Evolutionary conservation across 2,329 filamentous ascomycete species (phyloP).

Genomic region (Lecanicillium sp.): DNA sequence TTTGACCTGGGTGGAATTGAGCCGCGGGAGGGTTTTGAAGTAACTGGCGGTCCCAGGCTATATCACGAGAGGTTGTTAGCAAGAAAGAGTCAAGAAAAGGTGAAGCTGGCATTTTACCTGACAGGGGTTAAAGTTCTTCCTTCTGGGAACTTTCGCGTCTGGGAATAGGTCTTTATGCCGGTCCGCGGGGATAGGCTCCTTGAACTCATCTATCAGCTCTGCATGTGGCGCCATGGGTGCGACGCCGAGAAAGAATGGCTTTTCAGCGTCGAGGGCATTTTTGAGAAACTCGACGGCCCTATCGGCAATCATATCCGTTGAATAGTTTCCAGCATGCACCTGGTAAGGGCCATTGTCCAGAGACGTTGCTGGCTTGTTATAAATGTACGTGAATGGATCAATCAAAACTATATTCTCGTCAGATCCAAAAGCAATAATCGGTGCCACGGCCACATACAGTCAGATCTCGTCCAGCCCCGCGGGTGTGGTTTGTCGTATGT

Average conservation of each 20-base stretch:
- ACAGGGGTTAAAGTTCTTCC: constrained; percentile 56
- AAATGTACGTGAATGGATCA: constrained; percentile 61
- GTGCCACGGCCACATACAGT: no score
- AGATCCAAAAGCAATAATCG: no score
- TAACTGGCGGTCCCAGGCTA: constrained; percentile 33
- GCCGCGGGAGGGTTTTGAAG: constrained; percentile 29
- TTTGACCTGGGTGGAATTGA: constrained; percentile 21
- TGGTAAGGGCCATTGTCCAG: constrained; percentile 34
- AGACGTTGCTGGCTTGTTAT: constrained; percentile 53
- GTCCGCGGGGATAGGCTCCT: constrained; percentile 31
- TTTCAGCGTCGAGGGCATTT: constrained; percentile 35
- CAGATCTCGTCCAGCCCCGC: constrained; percentile 48
- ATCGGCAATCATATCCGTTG: constrained; percentile 41
- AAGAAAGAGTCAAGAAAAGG: neutral
- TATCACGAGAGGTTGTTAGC: neutral
- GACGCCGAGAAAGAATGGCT: constrained; percentile 49
- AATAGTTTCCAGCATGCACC: constrained; percentile 44
- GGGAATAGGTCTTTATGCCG: constrained; percentile 55
- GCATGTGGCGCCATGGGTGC: constrained; percentile 35
- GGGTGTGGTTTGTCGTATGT: constrained; percentile 45
- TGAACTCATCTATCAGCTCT: constrained; percentile 34
- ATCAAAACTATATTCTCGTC: constrained; percentile 36
- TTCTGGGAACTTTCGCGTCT: constrained; percentile 53
- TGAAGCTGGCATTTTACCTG: constrained; percentile 1
- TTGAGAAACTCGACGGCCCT: constrained; percentile 46